These are phyloP conservation scores for Verticillium longisporum DNA, from an alignment of 2,329 filamentous ascomycete species.

Conservation along the genomic window DNA sequence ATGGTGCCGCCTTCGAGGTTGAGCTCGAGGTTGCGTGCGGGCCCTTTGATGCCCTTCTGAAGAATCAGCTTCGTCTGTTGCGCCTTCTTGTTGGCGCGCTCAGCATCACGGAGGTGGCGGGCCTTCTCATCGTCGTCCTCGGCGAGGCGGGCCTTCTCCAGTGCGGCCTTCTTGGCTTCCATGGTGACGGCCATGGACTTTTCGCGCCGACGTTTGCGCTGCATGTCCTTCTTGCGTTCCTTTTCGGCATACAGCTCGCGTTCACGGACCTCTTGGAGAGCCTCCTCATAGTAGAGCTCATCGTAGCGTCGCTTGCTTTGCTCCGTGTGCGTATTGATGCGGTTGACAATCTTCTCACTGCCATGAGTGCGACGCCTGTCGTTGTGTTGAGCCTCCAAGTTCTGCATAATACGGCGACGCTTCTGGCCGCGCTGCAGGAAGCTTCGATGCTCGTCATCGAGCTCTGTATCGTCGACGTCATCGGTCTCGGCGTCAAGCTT, in stretches of 20 bases:
- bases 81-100: conserved; percentile 87
- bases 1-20: conserved; percentile 81
- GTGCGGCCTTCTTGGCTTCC: conserved; percentile 79
- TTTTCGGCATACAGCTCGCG: conserved; percentile 92
- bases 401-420: conserved; percentile 60
- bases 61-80: conserved; percentile 83
- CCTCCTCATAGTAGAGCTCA: conserved; percentile 69
- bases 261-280: conserved; percentile 79
- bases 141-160: conserved; percentile 70
- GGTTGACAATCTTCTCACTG: conserved; percentile 40
- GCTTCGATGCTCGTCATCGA: conserved; percentile 33
- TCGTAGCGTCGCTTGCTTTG: conserved; percentile 72
- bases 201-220: conserved; percentile 89
- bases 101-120: conserved; percentile 76
- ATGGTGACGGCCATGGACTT: conserved; percentile 93
- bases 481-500: conserved; percentile 40
- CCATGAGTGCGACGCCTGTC: conserved; percentile 57
- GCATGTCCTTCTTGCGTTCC: conserved; percentile 99
- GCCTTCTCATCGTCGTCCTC: conserved; percentile 76
- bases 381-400: conserved; percentile 55
- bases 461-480: conserved; percentile 34
- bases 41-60: conserved; percentile 79
- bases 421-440: conserved; percentile 57
- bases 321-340: conserved; percentile 61
- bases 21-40: conserved; percentile 61